These are phyloP conservation scores for Limtongozyma cylindracea DNA, from an alignment of 805 yeast genomes.

Conservation along the genomic window DNA sequence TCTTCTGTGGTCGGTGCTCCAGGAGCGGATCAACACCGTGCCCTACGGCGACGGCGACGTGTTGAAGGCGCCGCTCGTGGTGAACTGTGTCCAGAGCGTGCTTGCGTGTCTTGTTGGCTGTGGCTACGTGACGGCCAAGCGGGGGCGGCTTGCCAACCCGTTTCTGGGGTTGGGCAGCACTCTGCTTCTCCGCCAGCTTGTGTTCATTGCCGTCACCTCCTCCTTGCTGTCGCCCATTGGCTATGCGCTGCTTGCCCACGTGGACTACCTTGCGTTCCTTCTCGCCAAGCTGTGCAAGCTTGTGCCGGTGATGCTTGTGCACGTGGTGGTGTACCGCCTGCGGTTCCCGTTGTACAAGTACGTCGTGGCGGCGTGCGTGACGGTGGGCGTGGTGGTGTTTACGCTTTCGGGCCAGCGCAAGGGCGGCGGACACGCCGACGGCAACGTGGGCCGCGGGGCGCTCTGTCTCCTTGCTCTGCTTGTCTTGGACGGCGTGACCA, in stretches of 20 bases:
- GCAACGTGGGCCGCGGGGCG: too few species aligned
- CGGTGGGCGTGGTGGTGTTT: conserved; percentile 63
- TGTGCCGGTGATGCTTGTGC: conserved; percentile 84
- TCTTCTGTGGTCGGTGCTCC: conserved; percentile 77
- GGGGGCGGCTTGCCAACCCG: conserved; percentile 3
- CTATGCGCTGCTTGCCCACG: conserved; percentile 50
- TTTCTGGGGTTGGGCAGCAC: conserved; percentile 1
- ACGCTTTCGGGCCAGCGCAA: conserved; percentile 20
- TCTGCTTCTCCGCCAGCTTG: conserved; percentile 10
- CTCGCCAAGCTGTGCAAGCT: conserved; percentile 85
- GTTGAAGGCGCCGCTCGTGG: conserved; percentile 59
- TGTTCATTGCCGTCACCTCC: conserved; percentile 44
- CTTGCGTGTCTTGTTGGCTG: conserved; percentile 52
- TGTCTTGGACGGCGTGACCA: conserved; percentile 69
- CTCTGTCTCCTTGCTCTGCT: too few species aligned
- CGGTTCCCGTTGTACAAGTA: conserved; percentile 56
- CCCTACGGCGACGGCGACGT: conserved; percentile 30
- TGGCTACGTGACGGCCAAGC: conserved; percentile 15
- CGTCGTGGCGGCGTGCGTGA: conserved; percentile 52
- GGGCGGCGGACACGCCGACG: conserved; percentile 10
- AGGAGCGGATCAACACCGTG: conserved; percentile 64
- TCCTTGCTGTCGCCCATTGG: conserved; percentile 70
- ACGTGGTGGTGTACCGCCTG: conserved; percentile 40
- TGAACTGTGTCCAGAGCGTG: conserved; percentile 48
- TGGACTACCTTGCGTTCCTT: conserved; percentile 64